Evolutionary conservation across 768 basidiomycete species (phyloP).

Genomic region (Kwoniella europaea): DNA sequence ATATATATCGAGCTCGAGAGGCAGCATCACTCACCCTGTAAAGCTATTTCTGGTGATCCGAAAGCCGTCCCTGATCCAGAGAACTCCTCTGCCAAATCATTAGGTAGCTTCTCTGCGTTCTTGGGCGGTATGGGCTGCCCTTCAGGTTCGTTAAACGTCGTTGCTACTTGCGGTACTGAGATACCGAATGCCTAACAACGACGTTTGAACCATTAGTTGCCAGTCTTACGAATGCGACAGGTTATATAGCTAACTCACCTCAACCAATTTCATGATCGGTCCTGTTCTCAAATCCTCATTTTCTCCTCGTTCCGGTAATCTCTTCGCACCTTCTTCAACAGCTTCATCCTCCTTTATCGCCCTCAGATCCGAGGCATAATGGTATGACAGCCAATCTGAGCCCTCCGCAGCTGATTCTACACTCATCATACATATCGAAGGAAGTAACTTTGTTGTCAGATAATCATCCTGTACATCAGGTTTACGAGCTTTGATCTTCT

Average conservation of each 20-base stretch:
- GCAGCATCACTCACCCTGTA: constrained; percentile 42
- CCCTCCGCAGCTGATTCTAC: constrained; percentile 90
- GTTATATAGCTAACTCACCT: constrained; percentile 63
- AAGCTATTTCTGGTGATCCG: constrained; percentile 41
- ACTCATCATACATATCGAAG: constrained; percentile 62
- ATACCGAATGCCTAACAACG: constrained; percentile 77
- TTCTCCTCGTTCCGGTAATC: constrained; percentile 34
- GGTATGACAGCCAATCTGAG: constrained; percentile 86
- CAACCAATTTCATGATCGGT: constrained; percentile 64
- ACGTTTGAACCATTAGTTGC: not conserved
- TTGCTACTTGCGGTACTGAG: constrained; percentile 78
- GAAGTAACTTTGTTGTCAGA: constrained; percentile 72
- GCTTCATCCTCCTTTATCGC: constrained; percentile 65
- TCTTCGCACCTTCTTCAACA: constrained; percentile 54
- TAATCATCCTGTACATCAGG: constrained; percentile 69
- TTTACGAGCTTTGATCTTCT: constrained; percentile 63
- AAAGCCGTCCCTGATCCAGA: constrained; percentile 61
- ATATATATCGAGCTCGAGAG: not conserved
- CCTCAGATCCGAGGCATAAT: constrained; percentile 68
- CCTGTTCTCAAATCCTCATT: constrained; percentile 36
- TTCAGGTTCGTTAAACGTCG: constrained; percentile 66
- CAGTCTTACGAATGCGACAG: constrained; percentile 5
- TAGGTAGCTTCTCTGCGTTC: constrained; percentile 79
- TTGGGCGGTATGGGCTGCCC: constrained; percentile 34
- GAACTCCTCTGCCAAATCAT: constrained; percentile 84